These are phyloP conservation scores for Helichrysum umbraculigerum DNA, from an alignment of 129 eudicot genomes.

Conservation along the genomic window DNA sequence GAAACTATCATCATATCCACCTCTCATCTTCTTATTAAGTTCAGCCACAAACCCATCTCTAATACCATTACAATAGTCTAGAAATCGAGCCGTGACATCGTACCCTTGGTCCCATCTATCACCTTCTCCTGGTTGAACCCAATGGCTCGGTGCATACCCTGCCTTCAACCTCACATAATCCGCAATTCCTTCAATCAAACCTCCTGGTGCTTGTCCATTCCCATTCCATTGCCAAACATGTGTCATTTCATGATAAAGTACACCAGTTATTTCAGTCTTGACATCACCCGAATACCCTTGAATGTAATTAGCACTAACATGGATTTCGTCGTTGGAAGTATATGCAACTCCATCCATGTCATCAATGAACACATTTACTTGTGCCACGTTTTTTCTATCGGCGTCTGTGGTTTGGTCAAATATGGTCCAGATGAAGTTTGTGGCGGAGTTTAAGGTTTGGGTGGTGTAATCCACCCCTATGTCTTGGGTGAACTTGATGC, in stretches of 20 bases:
- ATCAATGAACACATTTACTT: constrained; percentile 44
- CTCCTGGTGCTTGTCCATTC: constrained; percentile 48
- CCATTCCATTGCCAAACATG: constrained; percentile 86
- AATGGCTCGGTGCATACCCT: constrained; percentile 44
- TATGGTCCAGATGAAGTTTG: constrained; percentile 53
- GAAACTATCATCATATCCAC: constrained; percentile 44
- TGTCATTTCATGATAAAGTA: constrained; percentile 64
- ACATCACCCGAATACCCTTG: constrained; percentile 46
- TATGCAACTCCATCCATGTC: constrained; percentile 60
- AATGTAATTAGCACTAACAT: constrained; percentile 51
- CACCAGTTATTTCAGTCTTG: constrained; percentile 47
- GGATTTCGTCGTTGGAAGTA: constrained; percentile 40
- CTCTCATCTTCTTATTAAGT: constrained; percentile 67
- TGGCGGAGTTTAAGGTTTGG: constrained; percentile 34
- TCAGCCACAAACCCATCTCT: constrained; percentile 63
- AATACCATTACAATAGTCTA: constrained; percentile 58
- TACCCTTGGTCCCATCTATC: constrained; percentile 69
- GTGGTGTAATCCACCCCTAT: constrained; percentile 46
- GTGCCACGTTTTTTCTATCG: constrained; percentile 40
- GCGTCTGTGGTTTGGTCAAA: constrained; percentile 46
- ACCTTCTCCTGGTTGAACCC: constrained; percentile 61
- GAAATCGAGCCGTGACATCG: constrained; percentile 60
- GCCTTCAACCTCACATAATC: constrained; percentile 72
- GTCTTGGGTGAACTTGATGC: constrained; percentile 39
- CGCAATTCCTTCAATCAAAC: constrained; percentile 70